Base-by-base conservation (phyloP, 805 yeast species). In the Cyberlindnera saturnus region DNA sequence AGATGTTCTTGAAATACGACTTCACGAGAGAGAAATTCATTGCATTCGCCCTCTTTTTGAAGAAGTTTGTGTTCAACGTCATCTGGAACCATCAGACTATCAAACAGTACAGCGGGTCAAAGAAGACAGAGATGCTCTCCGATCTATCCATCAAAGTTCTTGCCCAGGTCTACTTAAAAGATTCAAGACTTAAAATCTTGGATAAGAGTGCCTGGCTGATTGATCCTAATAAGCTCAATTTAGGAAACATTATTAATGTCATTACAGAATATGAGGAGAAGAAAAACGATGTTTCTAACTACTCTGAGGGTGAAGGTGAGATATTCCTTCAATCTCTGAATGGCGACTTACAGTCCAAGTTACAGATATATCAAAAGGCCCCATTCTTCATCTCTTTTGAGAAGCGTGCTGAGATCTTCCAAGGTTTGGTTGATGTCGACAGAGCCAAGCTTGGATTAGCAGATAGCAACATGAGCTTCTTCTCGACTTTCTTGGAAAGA, bases 301-400 rank as follows among this genome's bases (percentile, higher is more conserved):
- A 59, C 17, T 51, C 51, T 13, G 58, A 55, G 38, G 60, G 50
- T 32, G 57, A 51, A 33, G 56, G 32, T 53, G 54, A 42, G 45
- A 53, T 28, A 48, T 54, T 29, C 20, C 29, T 49, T 14, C 32
- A 35, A 4, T 31, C 49, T 3, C 31, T 51, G 4, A 55, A 48
- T 3, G 41, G 46, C 0, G 56, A 53, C 5, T 17, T 36, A 2
- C 55, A 52, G 17, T 53, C 56, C 1, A 74, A 68, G 46, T 49
- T 75, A 18, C 77, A 75, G 36, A 65, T 90, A 0, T 69, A 86
- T 37, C 67, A 74, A 1, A 73, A 77, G 40, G 66, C 82, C 3
- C 96, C 98, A 3, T 91, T 86, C 57, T 82, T 89, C 65, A 70
- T 91, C 6, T 79, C 86, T 0, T 91, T 91, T 60, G 72, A 74